Percentiles rank a stretch among this genome's conserved stretches.
Evolutionary conservation across 441 rosid genomes (phyloP).

Genomic region (Corymbia calophylla): DNA sequence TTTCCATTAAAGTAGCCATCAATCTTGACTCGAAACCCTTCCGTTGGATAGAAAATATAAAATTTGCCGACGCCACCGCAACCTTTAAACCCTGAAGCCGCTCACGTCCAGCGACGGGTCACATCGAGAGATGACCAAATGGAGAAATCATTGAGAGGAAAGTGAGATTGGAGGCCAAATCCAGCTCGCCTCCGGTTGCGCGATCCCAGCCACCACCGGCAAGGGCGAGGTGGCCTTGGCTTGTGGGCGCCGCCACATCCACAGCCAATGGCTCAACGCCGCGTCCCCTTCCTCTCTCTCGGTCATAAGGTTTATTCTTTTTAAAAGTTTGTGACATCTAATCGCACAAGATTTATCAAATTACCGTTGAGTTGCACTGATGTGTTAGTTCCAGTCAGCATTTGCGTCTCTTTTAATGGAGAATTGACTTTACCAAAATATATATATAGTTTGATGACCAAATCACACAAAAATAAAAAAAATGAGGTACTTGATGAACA

Average conservation of each 20-base stretch:
- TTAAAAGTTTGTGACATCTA: no score
- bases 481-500: background rate
- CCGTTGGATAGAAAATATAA: background rate
- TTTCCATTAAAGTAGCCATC: background rate
- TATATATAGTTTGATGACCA: background rate
- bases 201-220: fast-evolving
- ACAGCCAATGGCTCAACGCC: background rate
- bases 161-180: background rate
- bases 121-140: background rate
- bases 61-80: background rate
- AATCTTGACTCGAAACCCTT: background rate
- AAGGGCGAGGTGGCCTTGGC: background rate
- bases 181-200: background rate
- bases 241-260: background rate
- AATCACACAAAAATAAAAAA: background rate
- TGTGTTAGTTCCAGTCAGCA: background rate
- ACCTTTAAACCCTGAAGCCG: background rate
- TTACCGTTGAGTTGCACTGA: background rate
- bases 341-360: no score
- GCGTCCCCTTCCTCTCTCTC: no score
- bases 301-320: no score
- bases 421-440: background rate
- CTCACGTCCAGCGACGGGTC: background rate
- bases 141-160: background rate
- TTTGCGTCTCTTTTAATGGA: background rate